phyloP scores from a whole-genome alignment of 2,329 filamentous ascomycete genomes.

The Diaporthe aspalathi region DNA sequence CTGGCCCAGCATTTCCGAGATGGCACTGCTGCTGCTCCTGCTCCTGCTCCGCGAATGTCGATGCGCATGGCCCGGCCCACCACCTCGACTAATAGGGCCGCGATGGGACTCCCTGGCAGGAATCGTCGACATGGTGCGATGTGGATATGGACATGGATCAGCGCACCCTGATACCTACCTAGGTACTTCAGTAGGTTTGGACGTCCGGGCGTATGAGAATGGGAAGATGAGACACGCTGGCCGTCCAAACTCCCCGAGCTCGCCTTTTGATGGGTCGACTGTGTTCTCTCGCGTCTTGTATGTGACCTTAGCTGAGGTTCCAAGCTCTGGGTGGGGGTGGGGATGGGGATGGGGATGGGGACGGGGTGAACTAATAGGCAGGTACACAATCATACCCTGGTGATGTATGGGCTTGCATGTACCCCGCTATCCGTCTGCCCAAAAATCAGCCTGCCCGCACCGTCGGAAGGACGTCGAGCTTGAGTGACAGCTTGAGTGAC shows the following conservation, averaged over 20 bases:
- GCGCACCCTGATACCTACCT: neutral
- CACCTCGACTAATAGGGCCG: constrained; percentile 14
- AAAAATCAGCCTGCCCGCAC: neutral
- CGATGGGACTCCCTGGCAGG: constrained; percentile 4
- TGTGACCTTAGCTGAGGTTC: neutral
- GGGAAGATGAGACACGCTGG: constrained; percentile 5
- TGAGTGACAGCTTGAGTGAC: neutral
- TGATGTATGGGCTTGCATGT: too few species aligned
- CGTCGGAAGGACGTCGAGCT: too few species aligned
- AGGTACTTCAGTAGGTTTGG: too few species aligned
- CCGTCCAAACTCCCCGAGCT: neutral
- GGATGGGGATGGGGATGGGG: too few species aligned
- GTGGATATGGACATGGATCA: neutral
- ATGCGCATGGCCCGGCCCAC: constrained; percentile 22
- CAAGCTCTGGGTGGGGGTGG: constrained; percentile 8
- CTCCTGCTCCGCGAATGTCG: constrained; percentile 20
- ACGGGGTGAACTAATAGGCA: neutral
- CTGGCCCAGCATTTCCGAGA: constrained; percentile 27
- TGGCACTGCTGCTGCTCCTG: constrained; percentile 21
- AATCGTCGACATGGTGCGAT: constrained; percentile 1
- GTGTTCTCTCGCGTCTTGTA: neutral
- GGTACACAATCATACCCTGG: neutral
- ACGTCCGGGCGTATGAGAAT: neutral
- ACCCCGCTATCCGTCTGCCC: too few species aligned
- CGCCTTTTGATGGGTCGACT: neutral